phyloP scores from a whole-genome alignment of 2,329 filamentous ascomycete genomes.

The Ceratocystis huliohia region DNA sequence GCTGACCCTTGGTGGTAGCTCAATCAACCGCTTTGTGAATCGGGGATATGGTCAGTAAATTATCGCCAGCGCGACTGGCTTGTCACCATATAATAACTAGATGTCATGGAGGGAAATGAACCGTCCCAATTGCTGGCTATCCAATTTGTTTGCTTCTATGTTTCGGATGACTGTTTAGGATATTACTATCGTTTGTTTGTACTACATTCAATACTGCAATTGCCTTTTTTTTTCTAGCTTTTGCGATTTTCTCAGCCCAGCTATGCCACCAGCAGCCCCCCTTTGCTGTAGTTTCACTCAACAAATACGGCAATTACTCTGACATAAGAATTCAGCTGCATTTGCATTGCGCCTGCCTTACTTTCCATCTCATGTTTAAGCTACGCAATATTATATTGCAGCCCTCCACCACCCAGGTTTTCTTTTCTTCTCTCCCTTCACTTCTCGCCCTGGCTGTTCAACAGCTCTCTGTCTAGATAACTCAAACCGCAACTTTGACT shows the following conservation, averaged over 20 bases:
- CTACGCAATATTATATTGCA: neutral
- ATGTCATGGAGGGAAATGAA: neutral
- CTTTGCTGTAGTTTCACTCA: neutral
- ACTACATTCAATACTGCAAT: neutral
- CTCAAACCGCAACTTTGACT: too few species aligned
- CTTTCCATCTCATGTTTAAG: neutral
- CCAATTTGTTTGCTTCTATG: neutral
- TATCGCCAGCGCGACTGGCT: too few species aligned
- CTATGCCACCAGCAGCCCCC: too few species aligned
- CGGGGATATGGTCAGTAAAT: neutral
- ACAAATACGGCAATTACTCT: neutral
- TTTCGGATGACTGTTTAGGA: conserved; percentile 1
- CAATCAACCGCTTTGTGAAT: conserved; percentile 21
- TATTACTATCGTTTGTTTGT: neutral
- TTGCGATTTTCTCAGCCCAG: neutral
- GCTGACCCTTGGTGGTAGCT: conserved; percentile 21
- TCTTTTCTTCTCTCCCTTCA: neutral
- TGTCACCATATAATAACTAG: neutral
- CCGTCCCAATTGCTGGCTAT: neutral
- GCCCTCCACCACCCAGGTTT: neutral
- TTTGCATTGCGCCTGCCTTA: neutral
- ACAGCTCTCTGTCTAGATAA: too few species aligned
- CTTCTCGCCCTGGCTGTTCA: neutral
- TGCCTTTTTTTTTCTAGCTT: neutral
- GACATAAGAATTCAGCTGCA: neutral